phyloP scores from a whole-genome alignment of 1,284 basidiomycete species.

The Coriolopsis trogii region DNA sequence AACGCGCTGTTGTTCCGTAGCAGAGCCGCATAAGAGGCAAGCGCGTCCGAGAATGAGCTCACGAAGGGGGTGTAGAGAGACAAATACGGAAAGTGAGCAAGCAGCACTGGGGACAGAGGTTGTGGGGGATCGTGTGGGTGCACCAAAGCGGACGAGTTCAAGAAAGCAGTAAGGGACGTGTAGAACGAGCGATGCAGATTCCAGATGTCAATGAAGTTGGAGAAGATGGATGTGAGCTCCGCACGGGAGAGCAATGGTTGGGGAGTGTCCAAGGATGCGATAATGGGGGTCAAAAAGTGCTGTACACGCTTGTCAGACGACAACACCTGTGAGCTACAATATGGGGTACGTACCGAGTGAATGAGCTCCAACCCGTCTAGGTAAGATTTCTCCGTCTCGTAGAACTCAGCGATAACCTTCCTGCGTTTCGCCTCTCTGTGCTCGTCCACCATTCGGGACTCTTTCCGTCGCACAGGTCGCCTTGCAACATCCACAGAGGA shows the following conservation, averaged over 20 bases:
- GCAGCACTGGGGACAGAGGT: conserved; percentile 48
- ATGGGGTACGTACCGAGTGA: conserved; percentile 60
- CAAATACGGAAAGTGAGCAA: conserved; percentile 56
- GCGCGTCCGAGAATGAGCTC: conserved; percentile 71
- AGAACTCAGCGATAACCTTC: conserved; percentile 73
- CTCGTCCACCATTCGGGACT: conserved; percentile 36
- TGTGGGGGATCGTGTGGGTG: conserved; percentile 26
- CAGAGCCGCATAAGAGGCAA: conserved; percentile 56
- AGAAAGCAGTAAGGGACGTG: conserved; percentile 53
- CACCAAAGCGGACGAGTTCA: conserved; percentile 37
- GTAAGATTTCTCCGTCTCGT: conserved; percentile 80
- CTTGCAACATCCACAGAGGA: conserved; percentile 34
- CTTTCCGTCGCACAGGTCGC: conserved; percentile 31
- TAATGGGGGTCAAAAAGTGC: conserved; percentile 81
- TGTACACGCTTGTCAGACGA: conserved; percentile 34
- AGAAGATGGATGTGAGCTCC: conserved; percentile 78
- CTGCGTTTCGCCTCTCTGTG: conserved; percentile 42
- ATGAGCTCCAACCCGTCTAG: conserved; percentile 80
- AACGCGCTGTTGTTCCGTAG: conserved; percentile 58
- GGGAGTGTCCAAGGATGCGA: conserved; percentile 66
- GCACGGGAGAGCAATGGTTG: conserved; percentile 70
- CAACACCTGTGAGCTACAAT: background rate
- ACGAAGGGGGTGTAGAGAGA: conserved; percentile 83
- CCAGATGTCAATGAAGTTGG: conserved; percentile 91
- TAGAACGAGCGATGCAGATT: conserved; percentile 85